Conservation (phyloP, 176 grass and related monocot genomes). For the Alloteropsis semialata region DNA sequence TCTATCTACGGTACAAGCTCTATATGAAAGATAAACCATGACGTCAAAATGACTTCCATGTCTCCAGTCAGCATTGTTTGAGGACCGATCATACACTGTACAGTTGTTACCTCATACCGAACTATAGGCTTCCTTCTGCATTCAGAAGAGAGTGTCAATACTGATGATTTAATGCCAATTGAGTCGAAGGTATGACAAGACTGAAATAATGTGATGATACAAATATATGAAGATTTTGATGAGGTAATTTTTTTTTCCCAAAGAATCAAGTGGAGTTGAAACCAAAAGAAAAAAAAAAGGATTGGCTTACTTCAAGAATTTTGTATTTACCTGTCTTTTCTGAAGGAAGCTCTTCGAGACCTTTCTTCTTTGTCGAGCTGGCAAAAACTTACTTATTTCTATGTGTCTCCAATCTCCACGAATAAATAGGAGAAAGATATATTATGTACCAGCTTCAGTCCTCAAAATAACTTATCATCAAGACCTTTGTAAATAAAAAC, state of each 20-base stretch:
- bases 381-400: constrained; percentile 33
- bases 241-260: neutral
- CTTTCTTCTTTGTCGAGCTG: neutral
- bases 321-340: constrained; percentile 41
- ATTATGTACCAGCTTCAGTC: constrained; percentile 29
- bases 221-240: neutral
- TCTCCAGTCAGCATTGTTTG: constrained; percentile 27
- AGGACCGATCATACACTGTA: constrained; percentile 44
- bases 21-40: constrained; percentile 25
- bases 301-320: constrained; percentile 6
- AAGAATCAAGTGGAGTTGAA: neutral
- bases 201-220: neutral
- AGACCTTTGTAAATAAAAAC: neutral
- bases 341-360: constrained; percentile 19
- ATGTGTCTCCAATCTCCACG: constrained; percentile 1
- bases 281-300: neutral
- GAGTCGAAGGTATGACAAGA: neutral
- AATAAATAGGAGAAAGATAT: constrained; percentile 46
- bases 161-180: neutral
- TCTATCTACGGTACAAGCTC: constrained; percentile 36
- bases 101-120: constrained; percentile 47
- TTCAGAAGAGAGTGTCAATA: neutral
- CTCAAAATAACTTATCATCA: neutral
- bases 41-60: constrained; percentile 17
- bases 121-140: constrained; percentile 33